Evolutionary conservation across 345 rosid genomes (phyloP).

Genomic region (Trapa incisa): DNA sequence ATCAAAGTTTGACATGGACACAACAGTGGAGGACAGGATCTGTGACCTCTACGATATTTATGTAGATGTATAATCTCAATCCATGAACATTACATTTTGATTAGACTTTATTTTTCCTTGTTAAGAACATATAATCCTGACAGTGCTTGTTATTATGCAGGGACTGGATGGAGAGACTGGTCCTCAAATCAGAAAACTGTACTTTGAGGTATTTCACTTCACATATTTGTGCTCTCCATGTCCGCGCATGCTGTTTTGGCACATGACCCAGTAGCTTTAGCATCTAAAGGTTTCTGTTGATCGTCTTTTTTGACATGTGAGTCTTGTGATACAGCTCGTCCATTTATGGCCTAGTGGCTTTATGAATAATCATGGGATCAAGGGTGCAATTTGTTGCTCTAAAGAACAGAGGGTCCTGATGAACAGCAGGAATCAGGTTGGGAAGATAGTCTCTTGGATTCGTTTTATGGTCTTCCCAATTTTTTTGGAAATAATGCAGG

Average conservation of each 20-base stretch:
- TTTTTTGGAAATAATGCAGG: background rate
- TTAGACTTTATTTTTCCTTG: constrained; percentile 9
- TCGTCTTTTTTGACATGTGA: constrained; percentile 14
- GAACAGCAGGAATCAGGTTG: constrained; percentile 36
- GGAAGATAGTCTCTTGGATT: background rate
- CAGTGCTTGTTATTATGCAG: constrained; percentile 22
- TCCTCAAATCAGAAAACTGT: constrained; percentile 77
- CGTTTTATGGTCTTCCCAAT: background rate
- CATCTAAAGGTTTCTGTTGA: constrained; percentile 5
- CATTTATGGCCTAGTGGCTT: constrained; percentile 69
- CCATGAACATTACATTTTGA: constrained; percentile 3
- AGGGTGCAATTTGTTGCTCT: constrained; percentile 70
- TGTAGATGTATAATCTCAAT: constrained; percentile 47
- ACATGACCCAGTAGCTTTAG: background rate
- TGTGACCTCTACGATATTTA: constrained; percentile 92
- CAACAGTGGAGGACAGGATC: constrained; percentile 63
- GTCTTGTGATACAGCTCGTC: constrained; percentile 53
- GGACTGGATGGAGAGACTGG: constrained; percentile 85
- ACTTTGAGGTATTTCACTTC: constrained; percentile 47
- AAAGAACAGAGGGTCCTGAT: constrained; percentile 51
- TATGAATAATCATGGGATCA: constrained; percentile 88
- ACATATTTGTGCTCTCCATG: background rate
- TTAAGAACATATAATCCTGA: background rate
- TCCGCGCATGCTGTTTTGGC: background rate
- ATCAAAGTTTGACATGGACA: constrained; percentile 57